Base-by-base conservation (phyloP, 2,329 filamentous ascomycete genomes). In the Ambrosiella beaveri region DNA sequence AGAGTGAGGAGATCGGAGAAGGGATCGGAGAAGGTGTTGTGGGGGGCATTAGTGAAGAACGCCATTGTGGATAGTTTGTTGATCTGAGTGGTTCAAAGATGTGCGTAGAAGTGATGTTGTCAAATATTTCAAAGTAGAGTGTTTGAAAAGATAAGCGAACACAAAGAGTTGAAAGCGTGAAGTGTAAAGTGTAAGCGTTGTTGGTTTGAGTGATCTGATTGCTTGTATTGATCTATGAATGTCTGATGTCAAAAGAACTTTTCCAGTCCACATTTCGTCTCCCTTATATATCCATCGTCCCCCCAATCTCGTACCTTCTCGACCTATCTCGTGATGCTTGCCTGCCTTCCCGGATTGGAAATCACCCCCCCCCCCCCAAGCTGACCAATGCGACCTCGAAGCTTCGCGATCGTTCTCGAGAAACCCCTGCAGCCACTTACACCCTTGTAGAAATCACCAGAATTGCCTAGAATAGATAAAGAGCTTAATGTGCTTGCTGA, bases 21-120 rank as follows among this genome's bases (percentile, higher is more conserved):
- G 40, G 52, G 50, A 37, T 37, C 15, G 19, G 55, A 39, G 6
- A 47, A 54, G 41, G 44, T 61, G 39, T 62, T 63, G 61, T 71
- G 71, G 67, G 74, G 74, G 27, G 27, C 5, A 27, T 2, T 27
- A 60, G 76, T 73, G 72, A 81, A 81, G 72, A 82, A 72, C 63
- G 79, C 75, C 79, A 82, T 82, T 68, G 68, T 81, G 71, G 54
- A 61, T 56, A 62, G 49, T 64, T 64, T 61, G 56, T 60, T 62
- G 53, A 27, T 44, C 57, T 50, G 36, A 27, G 3, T 45, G 13
- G 45, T 15, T 19, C 17, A 11, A 45, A 37, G 47, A 45, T 41
- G 4, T 41, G 55, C 37, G 51, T 35, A 39, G 36, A 15, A 44
- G 37, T 27, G 36, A 36, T 54, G n/a, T 47, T 54, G 35, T 35